A percentile compares a stretch with the other conserved stretches of the same genome.
phyloP scores from a whole-genome alignment of 768 basidiomycete genomes.

The Coprinopsis sp. region DNA sequence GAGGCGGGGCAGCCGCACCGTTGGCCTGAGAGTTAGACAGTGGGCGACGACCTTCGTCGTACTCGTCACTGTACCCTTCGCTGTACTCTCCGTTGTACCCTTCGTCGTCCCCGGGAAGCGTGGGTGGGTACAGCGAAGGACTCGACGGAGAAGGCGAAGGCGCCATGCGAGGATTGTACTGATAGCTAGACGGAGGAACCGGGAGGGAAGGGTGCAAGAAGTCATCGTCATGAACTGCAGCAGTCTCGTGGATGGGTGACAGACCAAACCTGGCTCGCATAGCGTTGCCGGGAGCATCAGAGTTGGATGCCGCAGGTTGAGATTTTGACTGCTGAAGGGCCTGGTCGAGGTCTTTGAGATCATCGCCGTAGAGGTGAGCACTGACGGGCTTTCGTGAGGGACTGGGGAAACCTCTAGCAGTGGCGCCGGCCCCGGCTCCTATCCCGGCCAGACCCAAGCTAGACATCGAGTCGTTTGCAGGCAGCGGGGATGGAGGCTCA shows the following conservation, averaged over 20 bases:
- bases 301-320: neutral
- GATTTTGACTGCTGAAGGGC: neutral
- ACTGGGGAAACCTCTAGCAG: neutral
- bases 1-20: conserved; percentile 10
- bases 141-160: conserved; percentile 5
- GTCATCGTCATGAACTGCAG: neutral
- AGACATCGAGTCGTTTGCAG: neutral
- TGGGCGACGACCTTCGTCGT: neutral
- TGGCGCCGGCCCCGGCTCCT: neutral
- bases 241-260: neutral
- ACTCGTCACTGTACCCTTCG: neutral
- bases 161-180: neutral
- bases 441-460: neutral
- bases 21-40: conserved; percentile 2
- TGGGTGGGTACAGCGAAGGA: conserved; percentile 9
- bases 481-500: too few species aligned
- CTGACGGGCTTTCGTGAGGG: conserved; percentile 1
- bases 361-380: neutral
- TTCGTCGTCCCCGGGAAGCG: conserved; percentile 5
- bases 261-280: neutral
- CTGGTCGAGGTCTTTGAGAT: neutral
- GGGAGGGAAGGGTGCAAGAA: neutral
- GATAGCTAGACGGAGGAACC: conserved; percentile 1
- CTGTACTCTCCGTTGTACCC: neutral
- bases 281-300: neutral